A percentile compares a stretch with the other conserved stretches of the same genome.
Evolutionary conservation across 257 asterid species (phyloP).

Genomic region (Linaria vulgaris): DNA sequence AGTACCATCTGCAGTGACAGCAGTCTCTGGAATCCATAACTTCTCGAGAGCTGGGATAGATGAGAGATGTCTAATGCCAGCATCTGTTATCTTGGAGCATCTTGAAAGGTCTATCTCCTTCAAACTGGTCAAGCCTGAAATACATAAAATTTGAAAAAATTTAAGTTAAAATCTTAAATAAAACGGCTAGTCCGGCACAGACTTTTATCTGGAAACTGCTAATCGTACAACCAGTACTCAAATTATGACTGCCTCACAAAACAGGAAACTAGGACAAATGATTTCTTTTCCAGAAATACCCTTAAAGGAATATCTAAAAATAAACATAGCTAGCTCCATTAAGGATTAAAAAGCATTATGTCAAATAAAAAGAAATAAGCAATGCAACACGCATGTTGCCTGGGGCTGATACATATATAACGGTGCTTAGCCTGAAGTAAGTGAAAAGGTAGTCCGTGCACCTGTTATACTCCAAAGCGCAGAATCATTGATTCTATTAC

Average conservation of each 20-base stretch:
- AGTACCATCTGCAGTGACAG: slow-evolving; percentile 72
- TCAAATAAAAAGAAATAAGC: neutral
- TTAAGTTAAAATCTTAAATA: neutral
- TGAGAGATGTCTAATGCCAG: slow-evolving; percentile 69
- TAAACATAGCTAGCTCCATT: neutral
- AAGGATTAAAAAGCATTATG: slow-evolving; percentile 14
- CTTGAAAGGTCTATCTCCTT: slow-evolving; percentile 81
- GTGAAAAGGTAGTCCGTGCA: slow-evolving; percentile 23
- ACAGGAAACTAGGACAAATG: neutral
- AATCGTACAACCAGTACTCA: slow-evolving; percentile 13
- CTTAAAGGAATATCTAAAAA: slow-evolving; percentile 1
- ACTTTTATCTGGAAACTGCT: slow-evolving; percentile 17
- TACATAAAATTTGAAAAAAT: slow-evolving; percentile 7
- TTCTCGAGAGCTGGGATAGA: slow-evolving; percentile 66
- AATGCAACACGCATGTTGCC: slow-evolving; percentile 7
- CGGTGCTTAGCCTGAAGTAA: slow-evolving; percentile 8
- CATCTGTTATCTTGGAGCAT: slow-evolving; percentile 77
- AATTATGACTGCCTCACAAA: slow-evolving; percentile 8
- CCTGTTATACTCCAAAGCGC: slow-evolving; percentile 88
- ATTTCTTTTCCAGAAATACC: neutral
- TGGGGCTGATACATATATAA: slow-evolving; percentile 6
- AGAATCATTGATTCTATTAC: slow-evolving; percentile 69
- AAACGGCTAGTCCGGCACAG: slow-evolving; percentile 18
- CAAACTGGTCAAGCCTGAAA: slow-evolving; percentile 68
- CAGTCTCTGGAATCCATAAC: slow-evolving; percentile 80